Evolutionary conservation across 352 stramenopile species (phyloP).

Genomic region (Phytophthora megakarya): DNA sequence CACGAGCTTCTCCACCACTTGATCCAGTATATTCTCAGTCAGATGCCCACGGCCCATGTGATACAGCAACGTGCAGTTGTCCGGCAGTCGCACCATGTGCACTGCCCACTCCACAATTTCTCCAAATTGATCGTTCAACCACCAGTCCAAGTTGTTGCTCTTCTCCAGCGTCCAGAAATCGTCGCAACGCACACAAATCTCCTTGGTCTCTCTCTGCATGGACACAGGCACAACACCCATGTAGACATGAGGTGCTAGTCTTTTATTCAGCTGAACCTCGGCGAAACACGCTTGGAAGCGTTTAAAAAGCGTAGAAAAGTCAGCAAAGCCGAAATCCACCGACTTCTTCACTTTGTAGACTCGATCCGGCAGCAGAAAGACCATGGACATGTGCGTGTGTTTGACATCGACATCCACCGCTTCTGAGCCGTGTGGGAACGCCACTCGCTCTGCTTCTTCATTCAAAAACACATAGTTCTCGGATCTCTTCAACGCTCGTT

Average conservation of each 20-base stretch:
- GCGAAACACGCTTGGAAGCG: slow-evolving; percentile 73
- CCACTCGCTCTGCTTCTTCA: slow-evolving; percentile 16
- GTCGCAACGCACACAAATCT: slow-evolving; percentile 62
- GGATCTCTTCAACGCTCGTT: slow-evolving; percentile 42
- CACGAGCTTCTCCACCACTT: slow-evolving; percentile 55
- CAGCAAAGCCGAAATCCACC: slow-evolving; percentile 75
- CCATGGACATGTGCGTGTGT: slow-evolving; percentile 82
- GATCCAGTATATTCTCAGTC: slow-evolving; percentile 39
- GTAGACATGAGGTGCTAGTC: slow-evolving; percentile 71
- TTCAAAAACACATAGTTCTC: slow-evolving; percentile 40
- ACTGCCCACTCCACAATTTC: slow-evolving; percentile 83
- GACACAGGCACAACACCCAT: slow-evolving; percentile 67
- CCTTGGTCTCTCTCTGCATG: slow-evolving; percentile 57
- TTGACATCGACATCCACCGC: slow-evolving; percentile 40
- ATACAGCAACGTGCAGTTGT: slow-evolving; percentile 56
- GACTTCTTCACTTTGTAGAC: slow-evolving; percentile 82
- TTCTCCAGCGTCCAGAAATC: slow-evolving; percentile 75
- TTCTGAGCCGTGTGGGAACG: slow-evolving; percentile 23
- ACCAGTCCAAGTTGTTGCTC: slow-evolving; percentile 63
- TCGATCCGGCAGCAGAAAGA: slow-evolving; percentile 56
- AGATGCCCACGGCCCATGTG: slow-evolving; percentile 40
- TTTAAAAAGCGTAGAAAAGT: slow-evolving; percentile 77
- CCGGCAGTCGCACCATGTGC: slow-evolving; percentile 68
- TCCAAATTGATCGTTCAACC: slow-evolving; percentile 63
- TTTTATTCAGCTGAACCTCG: slow-evolving; percentile 75